phyloP scores from a whole-genome alignment of 179 eudicot species.

The Heliamphora pulchella region DNA sequence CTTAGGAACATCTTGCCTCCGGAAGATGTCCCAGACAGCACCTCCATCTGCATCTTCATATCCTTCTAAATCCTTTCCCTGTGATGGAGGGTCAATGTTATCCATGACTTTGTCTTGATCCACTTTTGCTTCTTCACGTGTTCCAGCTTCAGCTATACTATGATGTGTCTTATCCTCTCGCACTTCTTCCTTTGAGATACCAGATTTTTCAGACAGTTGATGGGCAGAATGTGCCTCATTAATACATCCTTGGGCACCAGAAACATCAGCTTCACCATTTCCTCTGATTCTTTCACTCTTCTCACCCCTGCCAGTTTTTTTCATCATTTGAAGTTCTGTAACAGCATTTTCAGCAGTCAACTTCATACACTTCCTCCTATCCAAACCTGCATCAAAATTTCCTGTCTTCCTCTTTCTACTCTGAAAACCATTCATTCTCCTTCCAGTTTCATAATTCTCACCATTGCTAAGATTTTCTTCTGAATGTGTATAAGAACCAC shows the following conservation, averaged over 20 bases:
- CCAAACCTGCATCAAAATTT: not conserved
- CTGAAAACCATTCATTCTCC: slow-evolving; percentile 24
- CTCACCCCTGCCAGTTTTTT: slow-evolving; percentile 15
- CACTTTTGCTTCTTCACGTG: slow-evolving; percentile 8
- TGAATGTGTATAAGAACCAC: not conserved
- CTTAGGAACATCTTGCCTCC: slow-evolving; percentile 65
- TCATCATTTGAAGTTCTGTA: slow-evolving; percentile 1
- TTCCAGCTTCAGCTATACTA: slow-evolving; percentile 1
- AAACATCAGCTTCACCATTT: not conserved
- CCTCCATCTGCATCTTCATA: slow-evolving; percentile 40
- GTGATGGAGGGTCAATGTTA: not conserved
- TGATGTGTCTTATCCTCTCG: not conserved
- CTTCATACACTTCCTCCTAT: not conserved
- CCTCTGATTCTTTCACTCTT: slow-evolving; percentile 1
- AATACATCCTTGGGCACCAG: not conserved
- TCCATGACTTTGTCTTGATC: not conserved
- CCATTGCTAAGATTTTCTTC: slow-evolving; percentile 13
- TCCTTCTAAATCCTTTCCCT: slow-evolving; percentile 18
- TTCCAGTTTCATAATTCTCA: slow-evolving; percentile 18
- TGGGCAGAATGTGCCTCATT: not conserved
- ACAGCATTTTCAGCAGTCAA: not conserved
- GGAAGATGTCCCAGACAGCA: slow-evolving; percentile 70
- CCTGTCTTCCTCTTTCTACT: slow-evolving; percentile 26
- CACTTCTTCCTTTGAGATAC: not conserved
- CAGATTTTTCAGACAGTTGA: not conserved